Percentiles rank a stretch among this genome's conserved stretches.
These are phyloP conservation scores for Neofusicoccum ribis DNA, from an alignment of 2,329 filamentous ascomycete genomes.

Conservation along the genomic window DNA sequence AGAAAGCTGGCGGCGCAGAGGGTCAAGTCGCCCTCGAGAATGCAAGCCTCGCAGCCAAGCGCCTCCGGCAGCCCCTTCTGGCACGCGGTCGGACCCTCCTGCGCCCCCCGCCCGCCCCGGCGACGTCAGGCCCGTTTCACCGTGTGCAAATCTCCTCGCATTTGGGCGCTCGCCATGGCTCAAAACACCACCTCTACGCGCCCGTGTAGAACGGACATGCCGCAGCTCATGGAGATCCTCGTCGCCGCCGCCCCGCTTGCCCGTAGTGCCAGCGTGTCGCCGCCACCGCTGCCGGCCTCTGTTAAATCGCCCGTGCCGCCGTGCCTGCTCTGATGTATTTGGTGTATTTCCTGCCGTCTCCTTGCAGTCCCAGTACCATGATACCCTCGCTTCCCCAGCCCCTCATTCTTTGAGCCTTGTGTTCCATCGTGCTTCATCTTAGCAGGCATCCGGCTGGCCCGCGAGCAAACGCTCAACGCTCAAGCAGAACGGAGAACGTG, in stretches of 20 bases:
- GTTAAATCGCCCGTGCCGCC: not conserved
- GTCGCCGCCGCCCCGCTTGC: not conserved
- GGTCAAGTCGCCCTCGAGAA: constrained; percentile 11
- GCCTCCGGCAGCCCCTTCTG: not conserved
- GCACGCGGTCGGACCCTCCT: not conserved
- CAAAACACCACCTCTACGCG: constrained; percentile 17
- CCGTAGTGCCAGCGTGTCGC: not conserved
- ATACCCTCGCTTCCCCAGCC: constrained; percentile 17
- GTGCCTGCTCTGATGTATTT: not conserved
- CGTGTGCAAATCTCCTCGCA: constrained; percentile 7
- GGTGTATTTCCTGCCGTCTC: not conserved
- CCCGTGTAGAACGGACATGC: constrained; percentile 16
- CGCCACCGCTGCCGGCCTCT: not conserved
- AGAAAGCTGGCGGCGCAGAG: constrained; percentile 1
- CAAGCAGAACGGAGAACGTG: not conserved
- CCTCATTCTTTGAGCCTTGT: constrained; percentile 15
- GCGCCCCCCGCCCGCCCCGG: not conserved
- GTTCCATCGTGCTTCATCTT: constrained; percentile 13
- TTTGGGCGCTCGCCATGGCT: constrained; percentile 4
- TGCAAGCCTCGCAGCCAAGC: constrained; percentile 6
- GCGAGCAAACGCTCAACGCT: not conserved
- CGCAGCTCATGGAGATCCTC: not conserved
- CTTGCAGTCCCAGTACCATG: constrained; percentile 17
- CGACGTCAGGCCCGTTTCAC: constrained; percentile 9
- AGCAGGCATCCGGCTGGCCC: constrained; percentile 1